Evolutionary conservation across 2,329 filamentous ascomycete genomes (phyloP), one percentile per base, ranked within the genome.

Genomic region (Apiospora saccharicola): DNA sequence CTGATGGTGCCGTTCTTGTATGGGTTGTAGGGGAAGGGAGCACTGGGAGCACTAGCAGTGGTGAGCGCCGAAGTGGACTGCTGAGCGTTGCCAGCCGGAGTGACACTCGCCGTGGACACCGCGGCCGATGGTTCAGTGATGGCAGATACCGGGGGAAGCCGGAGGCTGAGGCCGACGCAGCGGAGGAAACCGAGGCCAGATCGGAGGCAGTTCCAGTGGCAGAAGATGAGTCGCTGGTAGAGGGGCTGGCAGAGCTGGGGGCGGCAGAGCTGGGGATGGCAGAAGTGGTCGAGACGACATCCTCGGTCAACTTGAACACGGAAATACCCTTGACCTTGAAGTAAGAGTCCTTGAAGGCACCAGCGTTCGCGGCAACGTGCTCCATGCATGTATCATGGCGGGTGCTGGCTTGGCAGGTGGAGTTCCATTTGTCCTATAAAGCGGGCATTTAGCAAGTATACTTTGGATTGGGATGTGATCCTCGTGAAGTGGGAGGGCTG

Each of bases 281-380:
- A 19, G 68, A 43, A 7, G 43, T 16, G 41, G 37, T 34, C 10
- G 49, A 34, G 12, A n/a, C 46, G 19, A 16, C 51, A 2, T 71
- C 64, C 22, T 75, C 73, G 24, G 16, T 22, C 47, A 72, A 67
- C 41, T 75, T 14, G 61, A 71, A 75, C 16, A 73, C 47, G 34
- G 74, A 74, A 51, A 77, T 76, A 47, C 76, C 74, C 68, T 74
- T 76, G 8, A 78, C 70, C 71, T 78, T 75, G 75, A 77, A 78
- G 69, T 74, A 75, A 47, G 61, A 71, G 8, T 70, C 41, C 34
- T 71, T 51, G 71, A 78, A 77, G 68, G 73, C 75, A 16, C 46
- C 64, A 47, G 67, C 70, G 51, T 75, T 73, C 67, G 71, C 57
- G 14, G 74, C 76, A 51, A 78, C 77, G 64, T 77, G 77, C 41